Evolutionary conservation across 1,284 basidiomycete species (phyloP).

Genomic region (Cystobasidium slooffiae): DNA sequence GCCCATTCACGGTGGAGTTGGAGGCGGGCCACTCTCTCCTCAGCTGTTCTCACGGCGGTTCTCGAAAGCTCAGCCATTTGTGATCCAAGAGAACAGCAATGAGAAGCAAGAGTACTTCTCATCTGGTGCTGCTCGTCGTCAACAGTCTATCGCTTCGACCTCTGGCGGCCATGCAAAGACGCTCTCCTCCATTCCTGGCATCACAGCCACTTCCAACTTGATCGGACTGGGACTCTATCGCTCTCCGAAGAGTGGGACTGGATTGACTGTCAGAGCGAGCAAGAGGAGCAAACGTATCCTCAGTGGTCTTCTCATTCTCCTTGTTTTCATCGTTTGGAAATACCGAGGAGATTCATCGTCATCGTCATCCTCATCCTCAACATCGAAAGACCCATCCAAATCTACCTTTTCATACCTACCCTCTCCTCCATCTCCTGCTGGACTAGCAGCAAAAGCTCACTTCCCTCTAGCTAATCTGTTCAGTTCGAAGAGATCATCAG

Average conservation of each 20-base stretch:
- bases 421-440: slow-evolving; percentile 10
- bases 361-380: neutral
- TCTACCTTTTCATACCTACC: slow-evolving; percentile 11
- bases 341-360: neutral
- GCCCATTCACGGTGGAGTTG: slow-evolving; percentile 4
- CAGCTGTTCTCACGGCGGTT: slow-evolving; percentile 38
- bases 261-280: neutral
- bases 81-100: slow-evolving; percentile 14
- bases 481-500: neutral
- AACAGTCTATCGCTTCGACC: too few species aligned
- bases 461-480: neutral
- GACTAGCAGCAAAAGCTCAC: slow-evolving; percentile 14
- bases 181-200: slow-evolving; percentile 19
- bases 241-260: slow-evolving; percentile 6
- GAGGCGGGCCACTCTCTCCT: slow-evolving; percentile 5
- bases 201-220: slow-evolving; percentile 22
- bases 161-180: neutral
- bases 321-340: slow-evolving; percentile 8
- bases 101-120: neutral
- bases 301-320: slow-evolving; percentile 5
- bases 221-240: slow-evolving; percentile 19
- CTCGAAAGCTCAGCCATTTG: slow-evolving; percentile 29
- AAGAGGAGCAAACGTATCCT: slow-evolving; percentile 3
- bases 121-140: neutral
- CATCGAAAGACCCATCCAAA: neutral